Conservation (phyloP, 1,139 yeast genomes). For the Candida glucosophila region DNA sequence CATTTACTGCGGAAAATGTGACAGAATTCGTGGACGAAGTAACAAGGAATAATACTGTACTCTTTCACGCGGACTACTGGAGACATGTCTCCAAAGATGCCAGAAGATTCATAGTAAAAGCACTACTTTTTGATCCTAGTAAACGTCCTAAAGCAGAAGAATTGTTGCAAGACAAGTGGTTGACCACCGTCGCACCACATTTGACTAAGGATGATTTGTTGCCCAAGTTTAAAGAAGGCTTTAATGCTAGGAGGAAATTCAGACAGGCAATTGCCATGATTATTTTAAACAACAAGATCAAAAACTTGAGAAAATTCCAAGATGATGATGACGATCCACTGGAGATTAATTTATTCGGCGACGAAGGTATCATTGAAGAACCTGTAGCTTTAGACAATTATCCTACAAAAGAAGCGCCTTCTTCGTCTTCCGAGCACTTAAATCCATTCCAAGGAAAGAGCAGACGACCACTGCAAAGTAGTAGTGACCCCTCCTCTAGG, state of each 20-base stretch:
- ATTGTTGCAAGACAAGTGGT: conserved; percentile 64
- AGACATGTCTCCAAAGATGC: conserved; percentile 67
- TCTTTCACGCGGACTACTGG: conserved; percentile 88
- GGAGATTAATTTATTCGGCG: conserved; percentile 37
- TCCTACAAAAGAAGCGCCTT: conserved; percentile 3
- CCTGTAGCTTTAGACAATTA: conserved; percentile 2
- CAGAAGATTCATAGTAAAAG: conserved; percentile 57
- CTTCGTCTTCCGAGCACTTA: neutral
- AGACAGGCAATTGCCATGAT: conserved; percentile 81
- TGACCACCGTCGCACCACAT: conserved; percentile 38
- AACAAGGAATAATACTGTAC: conserved; percentile 55
- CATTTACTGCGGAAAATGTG: conserved; percentile 79
- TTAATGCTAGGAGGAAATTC: conserved; percentile 79
- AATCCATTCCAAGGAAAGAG: no score
- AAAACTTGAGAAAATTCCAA: conserved; percentile 49
- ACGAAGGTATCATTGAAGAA: conserved; percentile 11
- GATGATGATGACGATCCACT: conserved; percentile 47
- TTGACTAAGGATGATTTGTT: conserved; percentile 54
- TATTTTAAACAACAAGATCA: conserved; percentile 63
- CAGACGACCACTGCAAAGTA: no score
- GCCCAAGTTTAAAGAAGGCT: conserved; percentile 59
- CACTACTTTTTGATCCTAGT: conserved; percentile 58
- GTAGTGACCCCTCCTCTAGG: neutral
- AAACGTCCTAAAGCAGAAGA: conserved; percentile 61
- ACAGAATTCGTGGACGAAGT: conserved; percentile 78